A percentile compares a stretch with the other conserved stretches of the same genome.
phyloP scores from a whole-genome alignment of 2,329 filamentous ascomycete species.

The Penicillium italicum region DNA sequence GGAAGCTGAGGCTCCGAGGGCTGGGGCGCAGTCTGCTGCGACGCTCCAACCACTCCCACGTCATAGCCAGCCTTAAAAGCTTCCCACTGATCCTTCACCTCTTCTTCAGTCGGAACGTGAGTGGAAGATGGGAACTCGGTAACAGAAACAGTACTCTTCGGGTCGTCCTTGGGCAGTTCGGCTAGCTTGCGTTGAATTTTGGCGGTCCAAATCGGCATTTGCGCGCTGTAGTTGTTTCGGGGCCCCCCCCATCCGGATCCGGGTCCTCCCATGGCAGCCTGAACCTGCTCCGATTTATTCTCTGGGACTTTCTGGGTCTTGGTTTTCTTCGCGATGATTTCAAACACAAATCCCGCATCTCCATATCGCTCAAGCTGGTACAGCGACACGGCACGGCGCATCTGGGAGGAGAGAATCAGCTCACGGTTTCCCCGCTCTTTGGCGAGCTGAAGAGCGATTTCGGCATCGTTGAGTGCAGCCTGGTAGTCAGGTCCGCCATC shows the following conservation, averaged over 20 bases:
- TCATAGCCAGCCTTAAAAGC: constrained; percentile 28
- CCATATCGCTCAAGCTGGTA: constrained; percentile 68
- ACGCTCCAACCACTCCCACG: neutral
- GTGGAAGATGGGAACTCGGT: constrained; percentile 53
- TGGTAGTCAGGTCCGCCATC: constrained; percentile 42
- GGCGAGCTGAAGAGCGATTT: constrained; percentile 61
- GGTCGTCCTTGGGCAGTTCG: constrained; percentile 49
- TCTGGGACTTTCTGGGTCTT: constrained; percentile 45
- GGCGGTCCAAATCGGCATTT: constrained; percentile 55
- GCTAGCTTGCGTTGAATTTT: constrained; percentile 55
- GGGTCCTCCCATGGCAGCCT: constrained; percentile 26
- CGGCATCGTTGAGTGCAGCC: constrained; percentile 65
- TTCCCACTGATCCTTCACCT: constrained; percentile 33
- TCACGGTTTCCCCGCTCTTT: constrained; percentile 68
- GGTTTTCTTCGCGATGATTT: constrained; percentile 51
- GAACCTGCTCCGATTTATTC: constrained; percentile 28
- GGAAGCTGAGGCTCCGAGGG: neutral
- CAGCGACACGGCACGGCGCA: constrained; percentile 72
- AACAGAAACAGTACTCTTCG: constrained; percentile 44
- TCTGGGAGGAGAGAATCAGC: constrained; percentile 74
- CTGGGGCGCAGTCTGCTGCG: neutral
- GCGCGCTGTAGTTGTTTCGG: constrained; percentile 29
- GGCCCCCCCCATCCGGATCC: constrained; percentile 9
- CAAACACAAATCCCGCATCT: constrained; percentile 69
- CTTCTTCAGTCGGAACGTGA: constrained; percentile 37